phyloP scores from a whole-genome alignment of 164 flowering plant species.

The Sextonia rubra region DNA sequence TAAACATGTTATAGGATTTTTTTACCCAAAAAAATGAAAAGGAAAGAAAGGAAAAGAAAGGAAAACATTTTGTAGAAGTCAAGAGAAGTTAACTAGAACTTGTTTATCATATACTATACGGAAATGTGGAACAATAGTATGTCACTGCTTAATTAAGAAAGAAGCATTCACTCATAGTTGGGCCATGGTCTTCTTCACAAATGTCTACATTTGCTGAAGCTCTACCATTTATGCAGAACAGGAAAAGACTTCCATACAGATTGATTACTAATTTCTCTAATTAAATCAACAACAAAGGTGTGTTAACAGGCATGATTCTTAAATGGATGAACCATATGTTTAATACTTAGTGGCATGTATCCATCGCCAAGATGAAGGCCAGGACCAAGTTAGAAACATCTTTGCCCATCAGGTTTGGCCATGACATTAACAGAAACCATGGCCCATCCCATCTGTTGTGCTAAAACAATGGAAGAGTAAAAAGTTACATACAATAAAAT shows the following conservation, averaged over 20 bases:
- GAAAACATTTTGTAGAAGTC: background rate
- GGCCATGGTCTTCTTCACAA: background rate
- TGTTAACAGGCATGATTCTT: background rate
- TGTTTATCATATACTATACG: background rate
- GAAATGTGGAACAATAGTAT: background rate
- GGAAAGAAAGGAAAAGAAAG: background rate
- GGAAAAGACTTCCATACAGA: background rate
- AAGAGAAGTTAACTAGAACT: background rate
- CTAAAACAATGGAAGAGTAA: background rate
- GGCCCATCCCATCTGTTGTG: background rate
- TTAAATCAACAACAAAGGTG: too few species aligned
- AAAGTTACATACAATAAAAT: background rate
- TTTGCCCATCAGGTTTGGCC: background rate
- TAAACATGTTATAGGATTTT: background rate
- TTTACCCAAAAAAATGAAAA: background rate
- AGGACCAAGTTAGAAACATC: background rate
- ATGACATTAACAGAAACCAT: background rate
- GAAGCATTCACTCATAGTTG: background rate
- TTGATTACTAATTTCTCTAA: background rate
- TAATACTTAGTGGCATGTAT: background rate
- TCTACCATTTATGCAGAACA: too few species aligned
- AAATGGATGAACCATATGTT: background rate
- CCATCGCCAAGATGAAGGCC: background rate
- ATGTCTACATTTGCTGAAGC: background rate
- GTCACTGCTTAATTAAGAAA: background rate